A percentile compares a stretch with the other conserved stretches of the same genome.
Conservation (phyloP, 2,329 filamentous ascomycete genomes). For the Fusarium armeniacum region DNA sequence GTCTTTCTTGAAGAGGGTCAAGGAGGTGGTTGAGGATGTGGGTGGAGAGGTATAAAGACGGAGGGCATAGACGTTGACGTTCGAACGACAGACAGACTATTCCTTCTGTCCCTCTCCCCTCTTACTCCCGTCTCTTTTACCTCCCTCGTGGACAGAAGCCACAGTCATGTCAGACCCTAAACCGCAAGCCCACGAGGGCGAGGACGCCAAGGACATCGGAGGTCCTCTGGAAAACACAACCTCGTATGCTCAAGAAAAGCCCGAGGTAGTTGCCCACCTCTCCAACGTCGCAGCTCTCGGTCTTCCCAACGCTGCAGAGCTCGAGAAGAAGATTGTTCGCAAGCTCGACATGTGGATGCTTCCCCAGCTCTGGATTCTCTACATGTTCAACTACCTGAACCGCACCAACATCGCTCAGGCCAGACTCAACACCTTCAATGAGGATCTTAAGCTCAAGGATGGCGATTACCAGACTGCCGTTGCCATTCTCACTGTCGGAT, state of each 20-base stretch:
- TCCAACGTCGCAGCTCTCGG: constrained; percentile 39
- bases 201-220: constrained; percentile 1
- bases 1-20: neutral
- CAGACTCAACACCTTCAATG: constrained; percentile 33
- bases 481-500: constrained; percentile 36
- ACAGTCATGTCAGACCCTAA: constrained; percentile 31
- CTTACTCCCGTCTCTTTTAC: neutral
- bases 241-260: constrained; percentile 30
- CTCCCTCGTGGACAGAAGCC: neutral
- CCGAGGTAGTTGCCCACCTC: constrained; percentile 14
- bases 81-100: constrained; percentile 1
- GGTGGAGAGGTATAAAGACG: constrained; percentile 21
- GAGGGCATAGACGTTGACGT: neutral
- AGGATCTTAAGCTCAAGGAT: constrained; percentile 40
- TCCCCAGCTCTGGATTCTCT: constrained; percentile 42
- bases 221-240: constrained; percentile 7
- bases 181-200: constrained; percentile 8
- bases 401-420: constrained; percentile 41
- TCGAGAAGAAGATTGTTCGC: constrained; percentile 41
- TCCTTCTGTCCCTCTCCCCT: constrained; percentile 6
- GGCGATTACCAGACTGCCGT: constrained; percentile 43
- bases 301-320: constrained; percentile 11
- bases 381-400: constrained; percentile 46
- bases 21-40: neutral
- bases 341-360: constrained; percentile 38